Evolutionary conservation across 2,329 filamentous ascomycete genomes (phyloP), one percentile per base, ranked within the genome.

Genomic region (Fusarium ramigenum): DNA sequence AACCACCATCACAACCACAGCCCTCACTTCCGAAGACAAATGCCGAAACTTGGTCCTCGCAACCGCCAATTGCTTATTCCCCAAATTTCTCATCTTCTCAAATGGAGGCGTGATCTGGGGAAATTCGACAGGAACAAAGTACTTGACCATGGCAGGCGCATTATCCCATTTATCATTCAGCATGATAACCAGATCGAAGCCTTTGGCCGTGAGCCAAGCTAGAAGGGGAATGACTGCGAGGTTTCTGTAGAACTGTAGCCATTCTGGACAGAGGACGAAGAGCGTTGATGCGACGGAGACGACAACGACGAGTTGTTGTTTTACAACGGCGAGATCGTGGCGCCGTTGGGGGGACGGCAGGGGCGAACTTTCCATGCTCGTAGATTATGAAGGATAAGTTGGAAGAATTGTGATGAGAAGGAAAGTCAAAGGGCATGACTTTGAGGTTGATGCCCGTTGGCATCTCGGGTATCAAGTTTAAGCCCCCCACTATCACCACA

Each of bases 151-250:
- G 2, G 58, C 16, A 3, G 69, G 69, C 6, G 40, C 59, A 28
- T 60, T 69, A 19, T 69, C 69, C 69, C 44, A 72, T n/a, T 43
- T 43, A 4, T 69, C 37, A 34, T 53, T 72, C n/a, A 69, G 34
- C 16, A 40, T 36, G 8, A 60, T 58, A 11, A 72, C n/a, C n/a
- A 60, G 23, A 10, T 72, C 54, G 16, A 72, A 72, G 2, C 18
- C 46, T 19, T 43, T 50, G 6, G 47, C 42, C 4, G 63, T 72
- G 7, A 72, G 44, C 54, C 66, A 72, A 4, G 63, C 69, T 4
- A 72, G 19, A 15, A 72, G 12, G 6, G 69, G 69, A 9, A 72
- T 44, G 2, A 69, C 28, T 2, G 53, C 58, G 7, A 72, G 69
- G 1, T 72, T 72, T 7, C 69, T 43, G n/a, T 72, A 72, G 9